Percentiles rank a stretch among this genome's conserved stretches.
These are phyloP conservation scores for Aspergillus pseudonomiae DNA, from an alignment of 2,329 filamentous ascomycete species.

Conservation along the genomic window DNA sequence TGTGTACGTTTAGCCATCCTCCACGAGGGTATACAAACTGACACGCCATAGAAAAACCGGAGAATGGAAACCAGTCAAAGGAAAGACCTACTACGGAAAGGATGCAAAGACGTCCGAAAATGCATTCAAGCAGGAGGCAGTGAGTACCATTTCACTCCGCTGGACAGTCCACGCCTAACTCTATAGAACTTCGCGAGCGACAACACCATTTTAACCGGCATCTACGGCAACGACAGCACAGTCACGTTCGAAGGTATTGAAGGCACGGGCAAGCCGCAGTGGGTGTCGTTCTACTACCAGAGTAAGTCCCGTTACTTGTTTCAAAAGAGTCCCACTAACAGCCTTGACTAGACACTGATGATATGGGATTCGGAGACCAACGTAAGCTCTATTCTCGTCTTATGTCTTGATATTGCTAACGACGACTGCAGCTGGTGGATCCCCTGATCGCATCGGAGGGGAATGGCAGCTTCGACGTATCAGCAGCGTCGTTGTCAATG, in stretches of 20 bases:
- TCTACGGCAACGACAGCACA: conserved; percentile 59
- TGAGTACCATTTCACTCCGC: neutral
- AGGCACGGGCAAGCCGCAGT: conserved; percentile 56
- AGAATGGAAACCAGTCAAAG: conserved; percentile 50
- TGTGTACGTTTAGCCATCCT: conserved; percentile 33
- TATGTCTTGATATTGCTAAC: neutral
- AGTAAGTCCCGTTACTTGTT: conserved; percentile 26
- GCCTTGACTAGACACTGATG: conserved; percentile 22
- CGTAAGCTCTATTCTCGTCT: conserved; percentile 13
- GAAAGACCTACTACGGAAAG: conserved; percentile 52
- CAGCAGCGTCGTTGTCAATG: conserved; percentile 63
- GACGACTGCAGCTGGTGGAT: conserved; percentile 47
- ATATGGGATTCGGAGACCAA: conserved; percentile 31
- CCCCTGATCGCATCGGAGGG: conserved; percentile 62
- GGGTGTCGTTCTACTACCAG: conserved; percentile 62
- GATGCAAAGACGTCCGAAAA: conserved; percentile 50
- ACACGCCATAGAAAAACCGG: conserved; percentile 44
- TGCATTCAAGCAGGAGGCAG: conserved; percentile 60
- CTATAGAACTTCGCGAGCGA: conserved; percentile 50
- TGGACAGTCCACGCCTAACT: neutral
- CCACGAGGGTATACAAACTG: accelerated
- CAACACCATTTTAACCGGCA: conserved; percentile 54
- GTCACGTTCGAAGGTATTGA: conserved; percentile 55
- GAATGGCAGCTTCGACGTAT: conserved; percentile 63
- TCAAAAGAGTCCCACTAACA: neutral